A percentile compares a stretch with the other conserved stretches of the same genome.
phyloP scores from a whole-genome alignment of 2,329 filamentous ascomycete genomes.

The Colletotrichum shisoi region DNA sequence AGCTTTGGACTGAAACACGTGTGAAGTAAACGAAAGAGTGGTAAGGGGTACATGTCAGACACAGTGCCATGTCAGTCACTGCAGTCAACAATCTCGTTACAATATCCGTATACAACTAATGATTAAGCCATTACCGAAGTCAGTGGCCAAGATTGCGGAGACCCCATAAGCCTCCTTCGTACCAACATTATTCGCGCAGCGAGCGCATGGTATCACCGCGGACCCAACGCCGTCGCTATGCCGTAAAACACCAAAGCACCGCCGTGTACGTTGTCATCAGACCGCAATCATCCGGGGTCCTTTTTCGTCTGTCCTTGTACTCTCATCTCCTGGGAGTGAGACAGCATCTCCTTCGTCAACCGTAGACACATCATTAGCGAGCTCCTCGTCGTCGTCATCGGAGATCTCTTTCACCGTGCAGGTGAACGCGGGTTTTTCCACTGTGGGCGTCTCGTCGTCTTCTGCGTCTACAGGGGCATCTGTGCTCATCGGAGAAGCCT shows the following conservation, averaged over 20 bases:
- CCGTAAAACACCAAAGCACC: conserved; percentile 13
- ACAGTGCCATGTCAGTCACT: background rate
- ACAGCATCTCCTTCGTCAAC: conserved; percentile 8
- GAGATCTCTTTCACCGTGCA: conserved; percentile 33
- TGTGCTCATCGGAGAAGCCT: background rate
- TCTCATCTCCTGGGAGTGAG: background rate
- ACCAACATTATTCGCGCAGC: conserved; percentile 4
- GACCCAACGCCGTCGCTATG: conserved; percentile 38
- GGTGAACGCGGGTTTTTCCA: conserved; percentile 30
- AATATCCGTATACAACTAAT: too few relatives aligned
- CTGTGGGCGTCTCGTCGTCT: conserved; percentile 31
- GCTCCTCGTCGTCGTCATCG: conserved; percentile 13
- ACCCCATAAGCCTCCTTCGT: background rate
- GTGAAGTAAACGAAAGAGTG: too few relatives aligned
- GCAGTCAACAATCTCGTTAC: background rate
- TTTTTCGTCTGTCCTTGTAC: background rate
- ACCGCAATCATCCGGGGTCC: conserved; percentile 27
- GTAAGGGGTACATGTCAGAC: too few relatives aligned
- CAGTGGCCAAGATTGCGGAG: background rate
- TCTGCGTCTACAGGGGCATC: conserved; percentile 15
- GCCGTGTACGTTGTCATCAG: conserved; percentile 1
- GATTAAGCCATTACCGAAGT: conserved; percentile 6
- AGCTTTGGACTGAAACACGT: background rate
- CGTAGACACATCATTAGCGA: background rate
- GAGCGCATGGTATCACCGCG: conserved; percentile 31